A percentile compares a stretch with the other conserved stretches of the same genome.
Conservation (phyloP, 2,329 filamentous ascomycete species). For the Aureobasidium mangrovei region DNA sequence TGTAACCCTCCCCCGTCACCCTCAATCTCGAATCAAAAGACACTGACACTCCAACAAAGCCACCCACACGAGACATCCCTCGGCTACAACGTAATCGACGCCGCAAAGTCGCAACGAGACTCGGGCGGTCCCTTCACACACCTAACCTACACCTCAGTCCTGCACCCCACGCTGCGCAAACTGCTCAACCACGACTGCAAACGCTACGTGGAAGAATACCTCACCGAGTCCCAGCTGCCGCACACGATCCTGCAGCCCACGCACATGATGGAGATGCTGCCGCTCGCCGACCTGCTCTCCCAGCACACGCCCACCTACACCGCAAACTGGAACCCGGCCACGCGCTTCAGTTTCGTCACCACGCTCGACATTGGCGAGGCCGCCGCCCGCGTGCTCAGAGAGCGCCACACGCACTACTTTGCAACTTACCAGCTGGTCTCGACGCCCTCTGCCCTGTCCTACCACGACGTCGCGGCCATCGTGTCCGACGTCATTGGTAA, state of each 20-base stretch:
- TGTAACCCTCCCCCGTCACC: slow-evolving; percentile 13
- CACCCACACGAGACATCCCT: slow-evolving; percentile 28
- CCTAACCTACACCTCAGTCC: slow-evolving; percentile 29
- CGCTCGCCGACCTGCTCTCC: slow-evolving; percentile 18
- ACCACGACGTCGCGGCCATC: slow-evolving; percentile 19
- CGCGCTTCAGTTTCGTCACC: slow-evolving; percentile 23
- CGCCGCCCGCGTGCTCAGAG: slow-evolving; percentile 19
- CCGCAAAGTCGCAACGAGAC: slow-evolving; percentile 21
- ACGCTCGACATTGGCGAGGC: slow-evolving; percentile 24
- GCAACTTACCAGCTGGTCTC: slow-evolving; percentile 23
- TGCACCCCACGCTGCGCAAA: slow-evolving; percentile 27
- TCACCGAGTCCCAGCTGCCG: slow-evolving; percentile 27
- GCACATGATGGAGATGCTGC: slow-evolving; percentile 28
- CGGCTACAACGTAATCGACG: slow-evolving; percentile 31
- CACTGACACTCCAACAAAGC: background rate
- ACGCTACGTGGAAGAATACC: slow-evolving; percentile 28
- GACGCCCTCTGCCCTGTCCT: slow-evolving; percentile 18
- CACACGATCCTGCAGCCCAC: slow-evolving; percentile 31
- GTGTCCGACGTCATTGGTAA: slow-evolving; percentile 22
- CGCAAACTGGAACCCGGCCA: slow-evolving; percentile 19
- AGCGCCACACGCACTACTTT: slow-evolving; percentile 23
- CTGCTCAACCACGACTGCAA: slow-evolving; percentile 33
- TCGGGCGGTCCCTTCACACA: slow-evolving; percentile 24
- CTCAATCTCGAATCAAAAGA: background rate
- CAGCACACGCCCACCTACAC: slow-evolving; percentile 20